Conservation (phyloP, 2,329 filamentous ascomycete genomes). For the Colletotrichum siamense region DNA sequence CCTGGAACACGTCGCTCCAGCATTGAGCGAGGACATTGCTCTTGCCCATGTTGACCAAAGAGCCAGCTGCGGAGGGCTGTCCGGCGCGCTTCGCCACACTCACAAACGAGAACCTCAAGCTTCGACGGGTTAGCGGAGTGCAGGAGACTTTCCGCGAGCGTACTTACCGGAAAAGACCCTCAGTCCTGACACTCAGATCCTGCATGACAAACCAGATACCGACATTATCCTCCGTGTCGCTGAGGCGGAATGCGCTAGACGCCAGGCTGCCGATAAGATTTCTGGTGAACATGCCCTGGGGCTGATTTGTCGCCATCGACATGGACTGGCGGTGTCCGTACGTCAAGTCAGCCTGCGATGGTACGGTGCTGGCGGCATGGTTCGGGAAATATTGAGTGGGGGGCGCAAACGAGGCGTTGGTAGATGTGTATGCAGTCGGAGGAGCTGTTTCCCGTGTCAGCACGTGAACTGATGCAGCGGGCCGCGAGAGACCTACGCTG, state of each 20-base stretch:
- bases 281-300: conserved; percentile 87
- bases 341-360: conserved; percentile 30
- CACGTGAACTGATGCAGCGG: not conserved
- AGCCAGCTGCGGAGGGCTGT: conserved; percentile 42
- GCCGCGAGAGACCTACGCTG: not conserved
- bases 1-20: conserved; percentile 89
- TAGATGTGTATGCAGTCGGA: not conserved
- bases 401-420: conserved; percentile 38
- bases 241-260: conserved; percentile 85
- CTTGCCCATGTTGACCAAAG: conserved; percentile 71
- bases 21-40: conserved; percentile 84
- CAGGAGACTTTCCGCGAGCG: not conserved
- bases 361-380: conserved; percentile 31
- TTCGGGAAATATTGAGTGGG: conserved; percentile 42
- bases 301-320: conserved; percentile 50
- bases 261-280: conserved; percentile 94
- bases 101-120: conserved; percentile 76
- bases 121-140: conserved; percentile 29
- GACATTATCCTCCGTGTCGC: conserved; percentile 78
- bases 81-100: conserved; percentile 61
- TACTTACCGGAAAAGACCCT: conserved; percentile 85
- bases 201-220: conserved; percentile 98
- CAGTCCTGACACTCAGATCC: conserved; percentile 91
- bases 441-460: not conserved
- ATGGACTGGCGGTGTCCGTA: conserved; percentile 33